Evolutionary conservation across 495 filamentous ascomycete species (phyloP).

Genomic region (Penicillium argentinense): DNA sequence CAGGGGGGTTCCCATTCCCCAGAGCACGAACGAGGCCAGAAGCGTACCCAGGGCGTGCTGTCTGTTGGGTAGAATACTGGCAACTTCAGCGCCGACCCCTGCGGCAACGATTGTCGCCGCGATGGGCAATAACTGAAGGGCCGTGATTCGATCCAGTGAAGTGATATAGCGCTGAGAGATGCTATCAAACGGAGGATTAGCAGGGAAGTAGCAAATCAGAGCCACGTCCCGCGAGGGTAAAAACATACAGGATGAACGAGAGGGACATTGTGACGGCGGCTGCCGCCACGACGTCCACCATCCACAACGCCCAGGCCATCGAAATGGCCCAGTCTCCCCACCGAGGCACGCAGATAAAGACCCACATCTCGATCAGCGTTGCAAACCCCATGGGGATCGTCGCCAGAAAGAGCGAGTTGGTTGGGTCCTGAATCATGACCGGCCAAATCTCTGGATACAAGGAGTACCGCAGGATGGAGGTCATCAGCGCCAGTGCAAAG

Average conservation of each 20-base stretch:
- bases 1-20: conserved; percentile 45
- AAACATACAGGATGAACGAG: conserved; percentile 42
- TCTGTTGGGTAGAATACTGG: conserved; percentile 25
- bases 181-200: conserved; percentile 7
- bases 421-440: conserved; percentile 47
- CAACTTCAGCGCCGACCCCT: conserved; percentile 41
- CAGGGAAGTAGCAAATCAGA: no score
- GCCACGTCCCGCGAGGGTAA: not conserved
- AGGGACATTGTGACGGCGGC: conserved; percentile 38
- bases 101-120: conserved; percentile 48
- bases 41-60: conserved; percentile 39
- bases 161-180: conserved; percentile 40
- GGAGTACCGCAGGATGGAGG: conserved; percentile 44
- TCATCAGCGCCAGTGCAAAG: conserved; percentile 36
- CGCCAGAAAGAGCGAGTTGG: conserved; percentile 46
- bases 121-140: conserved; percentile 47
- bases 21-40: conserved; percentile 43
- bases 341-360: conserved; percentile 42
- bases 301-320: conserved; percentile 47
- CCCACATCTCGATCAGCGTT: conserved; percentile 51
- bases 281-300: conserved; percentile 42
- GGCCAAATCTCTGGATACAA: conserved; percentile 48
- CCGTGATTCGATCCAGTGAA: conserved; percentile 44
- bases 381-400: conserved; percentile 52
- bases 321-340: conserved; percentile 38